These are phyloP conservation scores for Coemansia sp. DNA, from an alignment of 192 early-diverging fungal species.

Conservation along the genomic window DNA sequence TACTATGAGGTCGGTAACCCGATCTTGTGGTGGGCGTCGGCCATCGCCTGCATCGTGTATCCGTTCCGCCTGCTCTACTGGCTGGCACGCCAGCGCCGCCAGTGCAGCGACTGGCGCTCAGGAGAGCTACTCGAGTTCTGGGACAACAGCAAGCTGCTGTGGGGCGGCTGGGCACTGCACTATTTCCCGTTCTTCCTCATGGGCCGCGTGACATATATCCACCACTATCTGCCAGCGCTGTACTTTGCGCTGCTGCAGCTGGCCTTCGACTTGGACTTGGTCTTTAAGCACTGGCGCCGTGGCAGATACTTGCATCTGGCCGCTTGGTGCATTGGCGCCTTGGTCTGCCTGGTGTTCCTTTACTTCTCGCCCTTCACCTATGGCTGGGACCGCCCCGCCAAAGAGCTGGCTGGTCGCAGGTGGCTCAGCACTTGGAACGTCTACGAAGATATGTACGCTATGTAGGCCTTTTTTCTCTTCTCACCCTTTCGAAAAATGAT, in stretches of 20 bases:
- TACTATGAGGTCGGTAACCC: constrained; percentile 94
- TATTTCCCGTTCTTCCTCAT: constrained; percentile 92
- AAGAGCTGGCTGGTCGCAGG: constrained; percentile 57
- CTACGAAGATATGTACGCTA: constrained; percentile 47
- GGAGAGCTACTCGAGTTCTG: constrained; percentile 60
- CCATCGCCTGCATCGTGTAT: constrained; percentile 42
- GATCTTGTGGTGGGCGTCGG: constrained; percentile 81
- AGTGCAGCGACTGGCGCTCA: constrained; percentile 26
- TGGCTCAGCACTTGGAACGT: constrained; percentile 88
- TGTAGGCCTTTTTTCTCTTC: constrained; percentile 12
- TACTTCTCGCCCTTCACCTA: constrained; percentile 81
- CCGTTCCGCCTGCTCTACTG: constrained; percentile 36
- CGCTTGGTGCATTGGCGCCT: constrained; percentile 28
- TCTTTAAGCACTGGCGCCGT: constrained; percentile 58
- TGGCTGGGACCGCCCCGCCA: constrained; percentile 72
- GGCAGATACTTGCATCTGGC: constrained; percentile 63
- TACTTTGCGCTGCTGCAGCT: constrained; percentile 80
- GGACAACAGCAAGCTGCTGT: constrained; percentile 77
- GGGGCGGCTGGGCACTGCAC: constrained; percentile 83
- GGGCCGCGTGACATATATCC: constrained; percentile 91
- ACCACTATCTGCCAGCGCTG: constrained; percentile 92
- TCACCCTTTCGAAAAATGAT: not conserved
- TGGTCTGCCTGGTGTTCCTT: constrained; percentile 47
- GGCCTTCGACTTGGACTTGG: constrained; percentile 77
- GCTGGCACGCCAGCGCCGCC: constrained; percentile 29